phyloP scores from a whole-genome alignment of 345 rosid genomes.

The Alliaria petiolata region DNA sequence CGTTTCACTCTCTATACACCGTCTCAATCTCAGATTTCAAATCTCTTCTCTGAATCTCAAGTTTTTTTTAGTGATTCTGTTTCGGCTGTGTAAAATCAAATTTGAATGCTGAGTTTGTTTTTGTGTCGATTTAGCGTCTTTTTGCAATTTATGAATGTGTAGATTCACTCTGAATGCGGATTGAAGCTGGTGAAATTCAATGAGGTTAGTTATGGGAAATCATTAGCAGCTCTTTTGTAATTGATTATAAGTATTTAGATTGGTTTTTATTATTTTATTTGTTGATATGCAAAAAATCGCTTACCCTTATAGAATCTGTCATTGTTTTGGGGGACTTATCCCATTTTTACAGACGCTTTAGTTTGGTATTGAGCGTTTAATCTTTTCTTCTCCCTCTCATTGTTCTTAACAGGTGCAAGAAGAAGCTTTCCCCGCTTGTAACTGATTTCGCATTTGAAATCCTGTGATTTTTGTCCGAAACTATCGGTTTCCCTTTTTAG shows the following conservation, averaged over 20 bases:
- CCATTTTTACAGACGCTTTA: too few species aligned
- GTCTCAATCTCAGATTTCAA: background rate
- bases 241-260: too few species aligned
- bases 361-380: background rate
- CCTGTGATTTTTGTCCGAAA: background rate
- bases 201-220: conserved; percentile 7
- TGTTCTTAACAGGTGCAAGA: background rate
- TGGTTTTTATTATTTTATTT: too few species aligned
- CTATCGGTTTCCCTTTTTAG: background rate
- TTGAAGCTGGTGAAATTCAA: background rate
- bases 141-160: background rate
- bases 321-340: background rate
- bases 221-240: too few species aligned
- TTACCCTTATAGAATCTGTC: background rate
- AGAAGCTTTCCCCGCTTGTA: background rate
- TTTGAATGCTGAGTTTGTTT: background rate
- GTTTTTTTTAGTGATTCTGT: background rate
- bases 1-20: background rate
- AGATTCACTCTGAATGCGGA: background rate
- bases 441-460: background rate
- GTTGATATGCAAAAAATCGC: too few species aligned
- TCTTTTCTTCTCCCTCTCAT: background rate
- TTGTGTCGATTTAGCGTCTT: background rate
- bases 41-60: background rate
- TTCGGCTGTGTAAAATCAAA: background rate